phyloP scores from a whole-genome alignment of 139 green algal genomes.

The Volvox reticuliferus region DNA sequence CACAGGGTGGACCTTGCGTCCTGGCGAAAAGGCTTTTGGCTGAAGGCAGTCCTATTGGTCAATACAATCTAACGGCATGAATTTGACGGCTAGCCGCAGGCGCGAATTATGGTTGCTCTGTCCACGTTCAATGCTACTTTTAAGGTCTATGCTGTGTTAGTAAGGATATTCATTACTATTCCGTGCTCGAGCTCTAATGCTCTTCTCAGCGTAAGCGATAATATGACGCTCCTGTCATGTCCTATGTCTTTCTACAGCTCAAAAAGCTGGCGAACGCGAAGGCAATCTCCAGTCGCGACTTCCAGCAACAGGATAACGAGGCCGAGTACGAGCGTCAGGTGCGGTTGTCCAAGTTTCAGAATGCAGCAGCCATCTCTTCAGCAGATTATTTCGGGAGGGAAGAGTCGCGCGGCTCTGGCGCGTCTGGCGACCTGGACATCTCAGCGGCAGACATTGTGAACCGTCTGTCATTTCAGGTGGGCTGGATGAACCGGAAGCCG shows the following conservation, averaged over 20 bases:
- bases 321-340: constrained; percentile 44
- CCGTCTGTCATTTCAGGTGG: constrained; percentile 78
- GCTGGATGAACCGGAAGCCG: background rate
- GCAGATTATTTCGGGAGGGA: constrained; percentile 83
- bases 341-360: constrained; percentile 65
- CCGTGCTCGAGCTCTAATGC: no score
- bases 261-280: constrained; percentile 91
- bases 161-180: no score
- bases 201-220: no score
- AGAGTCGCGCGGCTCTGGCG: constrained; percentile 33
- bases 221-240: background rate
- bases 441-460: constrained; percentile 83
- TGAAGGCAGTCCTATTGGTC: no score
- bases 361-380: constrained; percentile 82
- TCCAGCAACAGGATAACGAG: constrained; percentile 52
- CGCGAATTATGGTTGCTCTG: no score
- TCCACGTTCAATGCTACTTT: no score
- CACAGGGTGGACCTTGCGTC: no score
- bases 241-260: constrained; percentile 60
- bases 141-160: no score
- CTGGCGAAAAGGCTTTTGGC: no score
- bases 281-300: constrained; percentile 87
- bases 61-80: no score
- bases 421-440: constrained; percentile 69
- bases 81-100: no score